phyloP scores from a whole-genome alignment of 78 protist species.

The Capsaspora owczarzaki region DNA sequence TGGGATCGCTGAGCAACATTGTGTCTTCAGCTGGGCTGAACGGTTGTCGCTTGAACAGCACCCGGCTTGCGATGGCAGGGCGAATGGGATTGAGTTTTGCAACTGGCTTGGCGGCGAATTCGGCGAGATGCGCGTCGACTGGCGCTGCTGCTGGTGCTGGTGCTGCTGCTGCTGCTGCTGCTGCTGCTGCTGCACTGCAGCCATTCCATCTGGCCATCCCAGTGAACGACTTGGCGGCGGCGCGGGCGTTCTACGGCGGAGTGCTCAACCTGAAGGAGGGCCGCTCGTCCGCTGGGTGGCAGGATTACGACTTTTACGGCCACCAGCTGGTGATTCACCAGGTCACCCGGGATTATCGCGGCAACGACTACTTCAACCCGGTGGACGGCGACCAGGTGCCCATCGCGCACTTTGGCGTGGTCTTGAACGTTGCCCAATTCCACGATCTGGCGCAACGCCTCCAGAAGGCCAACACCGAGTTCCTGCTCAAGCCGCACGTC shows the following conservation, averaged over 20 bases:
- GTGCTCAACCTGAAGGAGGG: neutral
- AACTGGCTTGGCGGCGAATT: no score
- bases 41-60: no score
- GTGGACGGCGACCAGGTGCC: constrained; percentile 28
- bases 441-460: neutral
- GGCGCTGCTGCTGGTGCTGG: no score
- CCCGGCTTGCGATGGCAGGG: no score
- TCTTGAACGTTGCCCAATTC: neutral
- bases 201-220: constrained; percentile 5
- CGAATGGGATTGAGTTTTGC: no score
- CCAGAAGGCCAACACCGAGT: neutral
- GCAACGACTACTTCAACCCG: neutral
- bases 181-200: neutral
- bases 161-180: no score
- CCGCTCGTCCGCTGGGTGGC: constrained; percentile 1
- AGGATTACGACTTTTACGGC: constrained; percentile 10
- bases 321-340: constrained; percentile 21
- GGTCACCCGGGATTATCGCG: neutral
- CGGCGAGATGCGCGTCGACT: no score
- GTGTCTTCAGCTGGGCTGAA: no score
- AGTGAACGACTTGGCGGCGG: neutral
- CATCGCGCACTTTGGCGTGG: constrained; percentile 30
- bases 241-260: neutral
- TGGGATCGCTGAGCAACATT: no score
- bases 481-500: constrained; percentile 22